A percentile compares a stretch with the other conserved stretches of the same genome.
phyloP scores from a whole-genome alignment of 352 stramenopile genomes.

The Globisporangium echinulatum region DNA sequence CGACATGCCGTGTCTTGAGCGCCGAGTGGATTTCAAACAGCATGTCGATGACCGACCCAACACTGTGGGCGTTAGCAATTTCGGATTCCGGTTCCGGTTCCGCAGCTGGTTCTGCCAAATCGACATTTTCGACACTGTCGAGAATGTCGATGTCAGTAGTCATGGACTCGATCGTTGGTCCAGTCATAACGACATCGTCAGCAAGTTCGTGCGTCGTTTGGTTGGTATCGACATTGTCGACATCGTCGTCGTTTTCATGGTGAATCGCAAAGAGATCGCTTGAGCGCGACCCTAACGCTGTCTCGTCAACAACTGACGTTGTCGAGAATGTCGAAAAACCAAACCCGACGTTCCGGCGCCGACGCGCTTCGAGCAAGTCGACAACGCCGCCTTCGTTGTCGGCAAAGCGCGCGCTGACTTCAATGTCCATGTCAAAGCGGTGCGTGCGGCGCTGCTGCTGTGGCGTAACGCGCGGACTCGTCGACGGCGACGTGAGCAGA shows the following conservation, averaged over 20 bases:
- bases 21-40: slow-evolving; percentile 83
- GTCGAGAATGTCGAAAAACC: slow-evolving; percentile 2
- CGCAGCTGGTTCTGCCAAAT: slow-evolving; percentile 13
- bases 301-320: slow-evolving; percentile 17
- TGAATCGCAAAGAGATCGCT: slow-evolving; percentile 11
- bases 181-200: slow-evolving; percentile 19
- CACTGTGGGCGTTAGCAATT: slow-evolving; percentile 20
- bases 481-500: slow-evolving; percentile 58
- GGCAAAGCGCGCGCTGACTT: slow-evolving; percentile 63
- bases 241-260: slow-evolving; percentile 23
- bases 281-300: slow-evolving; percentile 8
- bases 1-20: slow-evolving; percentile 71
- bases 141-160: too few species aligned
- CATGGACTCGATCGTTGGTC: too few species aligned
- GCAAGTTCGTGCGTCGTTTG: slow-evolving; percentile 15
- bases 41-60: slow-evolving; percentile 75
- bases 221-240: slow-evolving; percentile 10
- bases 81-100: slow-evolving; percentile 17
- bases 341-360: neutral
- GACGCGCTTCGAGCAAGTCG: slow-evolving; percentile 40
- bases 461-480: slow-evolving; percentile 36
- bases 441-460: slow-evolving; percentile 25
- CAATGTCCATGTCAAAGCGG: slow-evolving; percentile 83
- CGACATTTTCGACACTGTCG: too few species aligned
- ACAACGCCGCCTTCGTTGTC: slow-evolving; percentile 55